phyloP scores from a whole-genome alignment of 352 stramenopile genomes.

The Globisporangium lucens region DNA sequence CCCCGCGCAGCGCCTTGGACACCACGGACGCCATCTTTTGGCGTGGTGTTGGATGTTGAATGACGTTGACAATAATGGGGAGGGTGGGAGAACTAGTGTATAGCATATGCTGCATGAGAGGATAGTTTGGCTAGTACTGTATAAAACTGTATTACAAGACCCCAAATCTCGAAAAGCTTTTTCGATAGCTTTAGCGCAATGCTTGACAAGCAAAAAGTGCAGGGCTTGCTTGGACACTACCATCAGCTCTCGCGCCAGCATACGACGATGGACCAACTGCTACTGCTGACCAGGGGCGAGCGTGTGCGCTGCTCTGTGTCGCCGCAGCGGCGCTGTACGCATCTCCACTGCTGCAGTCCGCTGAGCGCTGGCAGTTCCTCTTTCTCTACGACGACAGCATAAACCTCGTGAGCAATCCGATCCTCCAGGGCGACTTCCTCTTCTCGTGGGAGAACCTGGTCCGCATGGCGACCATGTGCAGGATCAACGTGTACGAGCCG shows the following conservation, averaged over 20 bases:
- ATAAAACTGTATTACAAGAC: not conserved
- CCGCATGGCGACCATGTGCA: slow-evolving; percentile 47
- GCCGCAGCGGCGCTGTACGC: not conserved
- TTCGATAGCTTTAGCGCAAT: not conserved
- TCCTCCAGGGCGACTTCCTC: slow-evolving; percentile 29
- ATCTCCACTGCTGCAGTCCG: not conserved
- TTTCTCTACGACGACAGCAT: slow-evolving; percentile 49
- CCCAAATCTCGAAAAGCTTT: not conserved
- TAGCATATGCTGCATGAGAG: not conserved
- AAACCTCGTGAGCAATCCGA: slow-evolving; percentile 55
- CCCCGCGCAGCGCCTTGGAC: slow-evolving; percentile 49
- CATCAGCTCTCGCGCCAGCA: not conserved
- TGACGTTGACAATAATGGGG: not conserved
- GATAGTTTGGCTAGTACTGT: not conserved
- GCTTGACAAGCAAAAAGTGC: not conserved
- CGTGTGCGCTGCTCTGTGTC: not conserved
- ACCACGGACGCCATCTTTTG: slow-evolving; percentile 25
- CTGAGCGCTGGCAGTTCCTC: slow-evolving; percentile 41
- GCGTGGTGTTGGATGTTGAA: not conserved
- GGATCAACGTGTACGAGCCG: slow-evolving; percentile 72
- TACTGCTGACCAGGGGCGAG: slow-evolving; percentile 12
- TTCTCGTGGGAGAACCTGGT: slow-evolving; percentile 31
- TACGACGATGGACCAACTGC: not conserved
- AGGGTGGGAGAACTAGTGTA: not conserved
- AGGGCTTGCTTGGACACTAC: not conserved